Evolutionary conservation across 306 rosid genomes (phyloP), one percentile per base, ranked within the genome.

Genomic region (Ormosia emarginata): DNA sequence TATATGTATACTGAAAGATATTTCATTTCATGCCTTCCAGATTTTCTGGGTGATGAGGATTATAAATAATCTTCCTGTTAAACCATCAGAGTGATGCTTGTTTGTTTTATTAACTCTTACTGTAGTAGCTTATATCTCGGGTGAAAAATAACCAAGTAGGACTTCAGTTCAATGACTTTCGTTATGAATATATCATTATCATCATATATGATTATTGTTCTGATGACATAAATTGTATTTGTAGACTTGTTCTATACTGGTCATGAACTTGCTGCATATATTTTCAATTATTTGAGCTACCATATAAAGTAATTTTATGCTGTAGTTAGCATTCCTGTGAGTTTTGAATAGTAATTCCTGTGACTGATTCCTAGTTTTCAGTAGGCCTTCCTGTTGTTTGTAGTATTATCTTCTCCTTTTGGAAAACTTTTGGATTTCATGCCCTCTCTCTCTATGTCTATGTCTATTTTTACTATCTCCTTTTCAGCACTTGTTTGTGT

Each of bases 201-300:
- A 33, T n/a, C 41, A 36, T 13, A 36, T 67, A 24, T 24, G 24
- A 24, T 24, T 24, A 24, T 0, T 24, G 24, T 24, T 24, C 24
- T 24, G 24, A 24, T 24, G 64, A 46, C 15, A 68, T 11, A 43
- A 81, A 52, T 44, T 69, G 39, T 32, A 24, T 24, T 24, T 24
- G 40, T 14, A 68, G 74, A n/a, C 46, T 67, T 69, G 4, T 55
- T 68, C 47, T 75, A 52, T 84, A 61, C 47, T 12, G 18, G 79
- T 8, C 24, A 52, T 57, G 63, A 75, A 57, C 70, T 2, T 0
- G 41, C 64, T 75, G 61, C 44, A 39, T 41, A 17, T 29, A 2
- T 61, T 63, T 58, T 40, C 73, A 52, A 15, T 76, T 80, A 41
- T 72, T 78, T 79, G 72, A 36, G 58, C 12, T 64, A 36, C 37